Evolutionary conservation across 495 filamentous ascomycete genomes (phyloP), one percentile per base, ranked within the genome.

Genomic region (Bombardia bombarda): DNA sequence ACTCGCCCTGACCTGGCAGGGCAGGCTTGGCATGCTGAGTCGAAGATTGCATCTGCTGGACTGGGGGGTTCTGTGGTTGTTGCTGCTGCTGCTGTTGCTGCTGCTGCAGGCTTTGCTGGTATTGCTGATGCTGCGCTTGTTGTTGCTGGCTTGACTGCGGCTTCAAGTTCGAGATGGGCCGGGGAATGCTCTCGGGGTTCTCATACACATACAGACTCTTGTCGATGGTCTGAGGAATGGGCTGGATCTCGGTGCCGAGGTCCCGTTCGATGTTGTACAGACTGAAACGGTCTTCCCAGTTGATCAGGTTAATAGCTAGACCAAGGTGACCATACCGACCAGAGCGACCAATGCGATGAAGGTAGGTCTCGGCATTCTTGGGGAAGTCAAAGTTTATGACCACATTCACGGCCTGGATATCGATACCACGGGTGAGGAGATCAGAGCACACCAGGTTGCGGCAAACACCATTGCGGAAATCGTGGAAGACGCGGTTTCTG

Each of bases 331-430:
- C 92, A 58, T 95, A 99, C 42, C 92, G 86, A 44, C 92, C 92
- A 32, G 92, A 99, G 51, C 92, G 85, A 64, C 92, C 92, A 61
- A 99, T 97, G 48, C 92, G 89, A 66, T 99, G 92, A 18, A 99
- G 86, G 61, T 99, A 99, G 0, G 92, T 99, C 65, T 99, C 92
- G 18, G 92, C 93, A 55, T 99, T 97, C 72, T 99, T 99, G 7
- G 92, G 92, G 66, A 99, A 99, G 58, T 99, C 92, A 54, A 99
- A 99, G 65, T 99, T 99, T 74, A 99, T 99, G 52, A 99, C 92
- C 37, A 99, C 92, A 52, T 99, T 99, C 51, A 99, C 92, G 16
- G 93, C 92, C 69, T 99, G 92, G 52, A 99, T 99, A 66, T 99
- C 92, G 56, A 99, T 99, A 74, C 92, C 92, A 57, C 92, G 90